Base-by-base conservation (phyloP, 164 flowering plant genomes). In the Macadamia integrifolia region DNA sequence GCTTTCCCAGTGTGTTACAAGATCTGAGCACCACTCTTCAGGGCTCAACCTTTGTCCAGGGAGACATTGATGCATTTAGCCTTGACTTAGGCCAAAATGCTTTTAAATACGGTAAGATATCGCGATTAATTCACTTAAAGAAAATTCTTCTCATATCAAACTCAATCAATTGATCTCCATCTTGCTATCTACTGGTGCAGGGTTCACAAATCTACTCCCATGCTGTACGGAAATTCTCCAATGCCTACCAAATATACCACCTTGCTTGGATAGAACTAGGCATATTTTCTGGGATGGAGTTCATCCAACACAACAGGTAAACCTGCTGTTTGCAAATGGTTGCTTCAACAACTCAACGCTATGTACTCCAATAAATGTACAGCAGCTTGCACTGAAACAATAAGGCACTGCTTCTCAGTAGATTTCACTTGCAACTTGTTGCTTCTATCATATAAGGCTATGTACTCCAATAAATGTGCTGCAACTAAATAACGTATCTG, bases 221-320 rank as follows among this genome's bases (percentile, higher is more conserved):
- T 87, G 91, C 48, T 85, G 91, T 35, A 35, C 80, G 14, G 0
- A 0, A 80, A 80, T 70, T 82, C 78, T 72, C 6, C 30, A 55
- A 15, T 84, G 91, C 72, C 59, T 82, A 18, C 84, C 86, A 14
- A 60, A 50, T 32, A 59, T 64, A 13, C 1, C 14, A 35, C 77
- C 89, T 0, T 87, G 89, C 65, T 17, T 1, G 1, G 31, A 77
- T 35, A 35, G 65, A 9, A 23, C 69, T 6, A 48, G 71, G 5
- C 62, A 77, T 74, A 75, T 62, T 66, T 83, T 79, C 50, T 88
- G 81, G 79, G 90, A 88, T 72, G 83, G 71, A 6, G 76, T 18
- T 71, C 90, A 88, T 78, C 80, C 67, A 3, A 81, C n/a, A 1
- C 46, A 42, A 35, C 40, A 18, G 13, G 64, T 31, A 35, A 9